These are phyloP conservation scores for Gymnopilus junonius DNA, from an alignment of 768 basidiomycete species.

Conservation along the genomic window DNA sequence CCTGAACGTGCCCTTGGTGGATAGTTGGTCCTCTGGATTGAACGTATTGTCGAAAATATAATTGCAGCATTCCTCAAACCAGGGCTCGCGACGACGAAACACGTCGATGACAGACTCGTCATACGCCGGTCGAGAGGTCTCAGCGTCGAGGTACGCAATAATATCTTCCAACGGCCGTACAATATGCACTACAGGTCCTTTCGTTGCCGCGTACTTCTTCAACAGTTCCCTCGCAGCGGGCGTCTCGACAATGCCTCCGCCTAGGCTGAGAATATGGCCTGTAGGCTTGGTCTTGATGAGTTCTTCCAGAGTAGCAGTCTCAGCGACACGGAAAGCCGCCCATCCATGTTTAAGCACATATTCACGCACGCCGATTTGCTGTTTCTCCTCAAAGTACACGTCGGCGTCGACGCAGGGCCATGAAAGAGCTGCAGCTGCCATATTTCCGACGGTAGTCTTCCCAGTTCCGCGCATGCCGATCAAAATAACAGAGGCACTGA, in stretches of 20 bases:
- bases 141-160: constrained; percentile 76
- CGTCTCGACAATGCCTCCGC: constrained; percentile 94
- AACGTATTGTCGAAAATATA: constrained; percentile 86
- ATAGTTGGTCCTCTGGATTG: constrained; percentile 27
- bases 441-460: constrained; percentile 84
- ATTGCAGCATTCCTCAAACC: constrained; percentile 82
- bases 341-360: constrained; percentile 88
- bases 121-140: constrained; percentile 84
- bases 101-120: constrained; percentile 88
- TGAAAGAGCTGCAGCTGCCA: constrained; percentile 74
- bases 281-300: constrained; percentile 62
- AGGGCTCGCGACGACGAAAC: constrained; percentile 80
- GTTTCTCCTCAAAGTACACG: constrained; percentile 67
- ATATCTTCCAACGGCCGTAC: constrained; percentile 82
- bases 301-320: constrained; percentile 69
- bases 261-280: constrained; percentile 83
- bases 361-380: constrained; percentile 64
- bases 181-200: constrained; percentile 84
- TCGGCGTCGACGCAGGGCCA: constrained; percentile 88
- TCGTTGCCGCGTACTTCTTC: constrained; percentile 58
- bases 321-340: constrained; percentile 86
- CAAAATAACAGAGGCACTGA: constrained; percentile 68
- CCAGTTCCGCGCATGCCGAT: constrained; percentile 98
- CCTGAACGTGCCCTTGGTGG: constrained; percentile 44
- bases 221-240: constrained; percentile 74